Evolutionary conservation across 805 yeast species (phyloP), one percentile per base, ranked within the genome.

Genomic region (Candida parachauliodes): DNA sequence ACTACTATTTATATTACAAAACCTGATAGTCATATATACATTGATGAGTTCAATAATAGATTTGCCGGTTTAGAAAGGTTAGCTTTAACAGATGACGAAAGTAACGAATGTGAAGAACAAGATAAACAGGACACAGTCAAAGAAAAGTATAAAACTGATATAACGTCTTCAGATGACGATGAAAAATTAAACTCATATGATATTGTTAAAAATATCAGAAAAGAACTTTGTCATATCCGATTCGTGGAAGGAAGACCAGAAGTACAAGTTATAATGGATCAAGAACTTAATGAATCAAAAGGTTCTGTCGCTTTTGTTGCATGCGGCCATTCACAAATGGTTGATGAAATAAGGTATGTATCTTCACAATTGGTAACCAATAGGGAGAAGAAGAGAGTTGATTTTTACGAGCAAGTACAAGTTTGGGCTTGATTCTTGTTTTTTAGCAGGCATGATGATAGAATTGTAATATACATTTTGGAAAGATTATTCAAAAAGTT

Each of bases 351-450:
- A 12, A 69, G 91, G 50, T 53, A 63, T 28, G 52, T 69, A 3
- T 72, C 78, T 3, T 64, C 72, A 0, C 28, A 52, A 69, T 4
- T 4, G 65, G 72, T 1, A 45, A 61, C 30, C 10, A 27, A 27
- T 6, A 54, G 77, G 37, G 59, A 65, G 28, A 43, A 56, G 21
- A 63, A 70, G 36, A 70, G 85, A 28, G 74, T 84, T n/a, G 89
- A 82, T 45, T 81, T 79, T 50, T 81, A 68, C 51, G 94, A 87
- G 54, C 89, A 83, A 51, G 70, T 82, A 34, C 88, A 83, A 60
- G 68, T 73, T 10, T 85, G 95, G 94, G 32, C 39, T 27, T 39
- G 26, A 64, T n/a, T n/a, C n/a, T n/a, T n/a, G n/a, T n/a, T n/a
- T n/a, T n/a, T n/a, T n/a, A n/a, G n/a, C n/a, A n/a, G n/a, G n/a